Conservation (phyloP, 1,284 basidiomycete genomes). For the Malassezia caprae region DNA sequence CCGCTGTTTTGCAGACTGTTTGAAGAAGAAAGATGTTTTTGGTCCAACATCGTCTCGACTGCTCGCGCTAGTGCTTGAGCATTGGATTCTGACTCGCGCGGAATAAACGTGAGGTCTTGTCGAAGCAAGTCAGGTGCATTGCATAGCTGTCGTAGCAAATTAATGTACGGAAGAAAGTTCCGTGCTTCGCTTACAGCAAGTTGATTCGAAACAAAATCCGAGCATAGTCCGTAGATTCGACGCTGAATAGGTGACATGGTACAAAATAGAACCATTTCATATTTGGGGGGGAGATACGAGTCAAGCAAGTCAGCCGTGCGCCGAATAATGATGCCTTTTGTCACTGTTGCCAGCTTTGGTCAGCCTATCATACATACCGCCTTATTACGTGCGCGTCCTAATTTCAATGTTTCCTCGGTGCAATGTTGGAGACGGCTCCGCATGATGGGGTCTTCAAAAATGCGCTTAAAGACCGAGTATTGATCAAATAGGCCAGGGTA, state of each 20-base stretch:
- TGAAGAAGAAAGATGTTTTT: not conserved
- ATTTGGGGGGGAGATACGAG: conserved; percentile 79
- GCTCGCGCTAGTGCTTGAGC: not conserved
- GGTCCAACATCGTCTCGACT: not conserved
- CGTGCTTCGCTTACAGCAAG: conserved; percentile 24
- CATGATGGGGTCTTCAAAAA: conserved; percentile 81
- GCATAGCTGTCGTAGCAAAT: conserved; percentile 65
- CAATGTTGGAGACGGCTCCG: conserved; percentile 72
- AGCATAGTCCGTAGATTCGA: conserved; percentile 65
- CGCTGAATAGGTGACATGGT: conserved; percentile 56
- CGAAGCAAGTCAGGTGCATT: conserved; percentile 77
- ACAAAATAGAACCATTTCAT: conserved; percentile 52
- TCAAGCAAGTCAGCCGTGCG: conserved; percentile 63
- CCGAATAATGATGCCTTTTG: conserved; percentile 77
- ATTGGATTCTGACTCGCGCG: not conserved
- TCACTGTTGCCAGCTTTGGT: conserved; percentile 58
- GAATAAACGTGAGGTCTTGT: not conserved
- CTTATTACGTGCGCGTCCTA: conserved; percentile 57
- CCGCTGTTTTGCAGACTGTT: conserved; percentile 19
- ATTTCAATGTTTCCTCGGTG: conserved; percentile 60
- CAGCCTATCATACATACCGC: conserved; percentile 5
- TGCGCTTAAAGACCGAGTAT: conserved; percentile 45
- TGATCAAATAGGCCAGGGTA: conserved; percentile 70
- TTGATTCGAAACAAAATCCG: conserved; percentile 24
- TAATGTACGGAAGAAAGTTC: conserved; percentile 39